Evolutionary conservation across 495 filamentous ascomycete species (phyloP).

Genomic region (Talaromyces thailandensis): DNA sequence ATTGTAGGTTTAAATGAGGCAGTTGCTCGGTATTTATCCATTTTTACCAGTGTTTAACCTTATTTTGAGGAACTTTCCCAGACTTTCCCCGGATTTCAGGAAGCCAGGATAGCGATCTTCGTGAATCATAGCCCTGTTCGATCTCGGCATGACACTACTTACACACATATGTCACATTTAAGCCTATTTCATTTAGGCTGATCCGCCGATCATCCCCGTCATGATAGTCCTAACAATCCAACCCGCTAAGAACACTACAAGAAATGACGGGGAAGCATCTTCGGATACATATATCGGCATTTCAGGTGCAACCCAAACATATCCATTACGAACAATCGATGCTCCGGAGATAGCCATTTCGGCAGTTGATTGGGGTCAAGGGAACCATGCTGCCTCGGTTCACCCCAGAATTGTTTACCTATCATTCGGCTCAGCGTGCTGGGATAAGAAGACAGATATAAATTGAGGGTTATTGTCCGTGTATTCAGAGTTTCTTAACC

Average conservation of each 20-base stretch:
- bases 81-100: background rate
- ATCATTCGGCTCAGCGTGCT: background rate
- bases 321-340: background rate
- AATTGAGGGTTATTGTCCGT: background rate
- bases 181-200: slow-evolving; percentile 1
- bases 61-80: background rate
- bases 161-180: background rate
- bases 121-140: background rate
- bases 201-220: background rate
- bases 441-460: background rate
- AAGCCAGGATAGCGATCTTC: background rate
- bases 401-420: background rate
- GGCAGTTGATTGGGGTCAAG: background rate
- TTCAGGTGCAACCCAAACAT: background rate
- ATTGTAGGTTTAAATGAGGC: background rate
- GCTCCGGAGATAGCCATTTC: background rate
- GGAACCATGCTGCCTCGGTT: background rate
- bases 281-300: slow-evolving; percentile 2
- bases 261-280: background rate
- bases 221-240: background rate
- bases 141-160: background rate
- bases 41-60: background rate
- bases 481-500: background rate
- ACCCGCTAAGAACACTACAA: background rate
- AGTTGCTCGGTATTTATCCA: background rate